Percentiles rank a stretch among this genome's conserved stretches.
phyloP scores from a whole-genome alignment of 176 grass and related monocot species.

The Zea luxurians region DNA sequence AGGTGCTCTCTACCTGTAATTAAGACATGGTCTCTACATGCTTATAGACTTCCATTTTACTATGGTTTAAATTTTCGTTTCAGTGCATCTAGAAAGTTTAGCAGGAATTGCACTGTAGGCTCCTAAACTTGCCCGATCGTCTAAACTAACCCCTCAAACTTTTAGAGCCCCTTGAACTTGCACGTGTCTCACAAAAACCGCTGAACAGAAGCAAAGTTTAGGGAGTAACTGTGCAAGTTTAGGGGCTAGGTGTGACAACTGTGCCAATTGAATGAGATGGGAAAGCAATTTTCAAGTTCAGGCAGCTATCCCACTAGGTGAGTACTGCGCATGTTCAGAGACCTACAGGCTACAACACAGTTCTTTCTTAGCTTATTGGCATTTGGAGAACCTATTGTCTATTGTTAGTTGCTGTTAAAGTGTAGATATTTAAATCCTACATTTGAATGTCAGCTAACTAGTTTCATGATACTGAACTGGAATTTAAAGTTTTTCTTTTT shows the following conservation, averaged over 20 bases:
- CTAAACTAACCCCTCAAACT: background rate
- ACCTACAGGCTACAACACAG: background rate
- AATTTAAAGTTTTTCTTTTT: background rate
- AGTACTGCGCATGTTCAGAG: background rate
- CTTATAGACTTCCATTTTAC: background rate
- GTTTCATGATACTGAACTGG: conserved; percentile 2
- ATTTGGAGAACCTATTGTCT: background rate
- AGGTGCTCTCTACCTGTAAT: background rate
- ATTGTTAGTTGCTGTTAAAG: background rate
- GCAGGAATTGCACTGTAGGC: background rate
- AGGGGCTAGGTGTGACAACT: background rate
- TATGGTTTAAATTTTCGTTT: conserved; percentile 13
- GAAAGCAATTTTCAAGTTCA: background rate
- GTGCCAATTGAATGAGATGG: background rate
- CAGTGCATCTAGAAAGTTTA: conserved; percentile 4
- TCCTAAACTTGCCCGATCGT: background rate
- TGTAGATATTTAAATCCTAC: background rate
- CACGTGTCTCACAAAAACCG: background rate
- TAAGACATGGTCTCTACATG: background rate
- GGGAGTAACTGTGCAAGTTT: background rate
- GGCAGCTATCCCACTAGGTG: background rate
- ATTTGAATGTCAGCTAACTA: conserved; percentile 2
- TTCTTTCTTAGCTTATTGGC: background rate
- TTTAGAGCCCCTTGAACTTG: background rate
- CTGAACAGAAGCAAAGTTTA: conserved; percentile 1